Evolutionary conservation across 345 rosid genomes (phyloP), one percentile per base, ranked within the genome.

Genomic region (Cochlearia excelsa): DNA sequence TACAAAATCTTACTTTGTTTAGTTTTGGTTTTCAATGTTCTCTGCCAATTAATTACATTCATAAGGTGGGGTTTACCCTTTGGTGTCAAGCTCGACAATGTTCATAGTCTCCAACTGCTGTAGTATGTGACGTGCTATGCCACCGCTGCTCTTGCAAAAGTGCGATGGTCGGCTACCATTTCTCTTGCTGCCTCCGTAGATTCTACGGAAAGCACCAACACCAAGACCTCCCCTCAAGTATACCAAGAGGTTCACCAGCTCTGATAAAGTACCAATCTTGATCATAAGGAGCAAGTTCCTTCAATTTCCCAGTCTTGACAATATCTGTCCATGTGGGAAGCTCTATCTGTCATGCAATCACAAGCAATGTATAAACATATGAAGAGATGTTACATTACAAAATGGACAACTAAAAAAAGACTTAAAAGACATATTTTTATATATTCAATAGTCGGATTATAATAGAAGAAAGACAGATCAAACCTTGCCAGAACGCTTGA

Each of bases 211-310:
- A 33, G 35, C 35, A 33, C 5, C 5, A 2, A 5, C 35, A 3
- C 3, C 35, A 33, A 33, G 35, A 33, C 35, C 5, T 16, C 87
- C 89, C 62, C 92, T 87, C 74, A 84, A 30, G 72, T 84, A 87
- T 57, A 84, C 59, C 67, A 6, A 41, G 28, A 38, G 10, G 4
- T 47, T 16, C 16, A 83, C 86, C 90, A 50, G 96, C 86, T 67
- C 93, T 75, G 26, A 88, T 66, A 49, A 59, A 85, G 71, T 88
- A 85, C 96, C 96, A 88, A 49, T 88, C 90, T 1, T 84, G 93
- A 41, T 88, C 96, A 59, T 88, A 85, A 0, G 88, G 96, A 40
- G 93, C 88, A 55, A 88, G 90, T 78, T 88, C 96, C 78, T 88
- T 88, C 9, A 71, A 72, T 2, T 48, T 71, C 16, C 78, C 90